Evolutionary conservation across 805 yeast genomes (phyloP).

Genomic region (Dipodascopsis uninucleata): DNA sequence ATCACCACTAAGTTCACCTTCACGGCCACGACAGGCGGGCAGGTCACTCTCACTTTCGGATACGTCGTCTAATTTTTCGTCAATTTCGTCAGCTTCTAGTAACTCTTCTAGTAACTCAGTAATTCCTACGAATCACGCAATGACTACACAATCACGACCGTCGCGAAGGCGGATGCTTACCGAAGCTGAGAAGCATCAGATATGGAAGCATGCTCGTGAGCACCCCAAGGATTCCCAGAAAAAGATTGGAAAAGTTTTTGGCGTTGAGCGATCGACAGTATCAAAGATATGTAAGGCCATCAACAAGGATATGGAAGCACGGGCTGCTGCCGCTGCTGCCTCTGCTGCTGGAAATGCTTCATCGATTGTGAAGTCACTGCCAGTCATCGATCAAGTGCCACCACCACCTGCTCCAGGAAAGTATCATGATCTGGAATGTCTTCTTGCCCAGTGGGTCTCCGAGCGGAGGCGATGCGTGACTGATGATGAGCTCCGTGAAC

Average conservation of each 20-base stretch:
- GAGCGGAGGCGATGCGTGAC: background rate
- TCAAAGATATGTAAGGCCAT: constrained; percentile 29
- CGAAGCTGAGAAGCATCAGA: constrained; percentile 21
- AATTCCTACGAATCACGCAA: no score
- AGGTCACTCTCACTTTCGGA: no score
- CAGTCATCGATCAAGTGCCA: background rate
- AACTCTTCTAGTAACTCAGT: no score
- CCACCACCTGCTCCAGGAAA: background rate
- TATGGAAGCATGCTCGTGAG: constrained; percentile 19
- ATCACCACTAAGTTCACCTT: no score
- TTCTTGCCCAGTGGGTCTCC: constrained; percentile 13
- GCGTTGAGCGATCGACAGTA: constrained; percentile 31
- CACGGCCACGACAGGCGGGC: no score
- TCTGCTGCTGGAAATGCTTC: no score
- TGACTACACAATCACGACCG: no score
- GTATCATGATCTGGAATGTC: constrained; percentile 1
- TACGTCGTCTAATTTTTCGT: no score
- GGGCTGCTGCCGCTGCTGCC: background rate
- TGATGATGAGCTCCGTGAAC: constrained; percentile 1
- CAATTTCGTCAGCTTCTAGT: no score
- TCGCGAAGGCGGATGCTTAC: constrained; percentile 26
- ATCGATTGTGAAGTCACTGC: no score
- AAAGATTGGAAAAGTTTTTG: constrained; percentile 27
- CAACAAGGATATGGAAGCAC: constrained; percentile 13
- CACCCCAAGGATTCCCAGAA: constrained; percentile 30